Evolutionary conservation across 257 asterid genomes (phyloP), one percentile per base, ranked within the genome.

Genomic region (Eucommia ulmoides): DNA sequence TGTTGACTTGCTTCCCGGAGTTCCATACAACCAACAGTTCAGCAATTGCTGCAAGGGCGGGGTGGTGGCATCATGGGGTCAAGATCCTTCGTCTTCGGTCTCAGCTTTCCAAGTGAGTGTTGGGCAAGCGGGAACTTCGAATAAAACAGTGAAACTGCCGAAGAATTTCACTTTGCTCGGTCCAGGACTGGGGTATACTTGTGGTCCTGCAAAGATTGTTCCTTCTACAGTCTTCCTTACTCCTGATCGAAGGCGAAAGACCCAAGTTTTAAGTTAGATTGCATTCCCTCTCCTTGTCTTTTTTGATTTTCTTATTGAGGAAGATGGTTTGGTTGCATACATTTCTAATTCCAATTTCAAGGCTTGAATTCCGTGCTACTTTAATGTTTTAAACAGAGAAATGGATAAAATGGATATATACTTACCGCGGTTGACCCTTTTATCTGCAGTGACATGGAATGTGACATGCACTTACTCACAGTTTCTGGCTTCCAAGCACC

Each of bases 11-110:
- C 83, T 84, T 3, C 93, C 94, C 0, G 88, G 86, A 1, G 94
- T 76, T 24, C 93, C 93, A 16, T 84, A 74, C 70, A 84, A 84
- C 60, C 94, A 81, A 57, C 93, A 84, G 54, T 74, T 66, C 56
- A 68, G 78, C 71, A 81, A 84, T 44, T 84, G 94, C 63, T 84
- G 93, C 63, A 84, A 84, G 57, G 88, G 82, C 15, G 94, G 94
- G 29, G 93, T 81, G 18, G 51, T 84, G n/a, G 65, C 88, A 3
- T 78, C 93, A 1, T 84, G 83, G 83, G 88, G 93, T 22, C 93
- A 84, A 53, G 94, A 81, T 71, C 94, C 94, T 2, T 11, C 73
- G 3, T 59, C 53, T 9, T 68, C 94, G 0, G 79, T 84, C 23
- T 84, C 94, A 0, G 49, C 88, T 1, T 84, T 84, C 55, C 94